Evolutionary conservation across 108 stramenopile species (phyloP).

Genomic region (Nitzschia sp.): DNA sequence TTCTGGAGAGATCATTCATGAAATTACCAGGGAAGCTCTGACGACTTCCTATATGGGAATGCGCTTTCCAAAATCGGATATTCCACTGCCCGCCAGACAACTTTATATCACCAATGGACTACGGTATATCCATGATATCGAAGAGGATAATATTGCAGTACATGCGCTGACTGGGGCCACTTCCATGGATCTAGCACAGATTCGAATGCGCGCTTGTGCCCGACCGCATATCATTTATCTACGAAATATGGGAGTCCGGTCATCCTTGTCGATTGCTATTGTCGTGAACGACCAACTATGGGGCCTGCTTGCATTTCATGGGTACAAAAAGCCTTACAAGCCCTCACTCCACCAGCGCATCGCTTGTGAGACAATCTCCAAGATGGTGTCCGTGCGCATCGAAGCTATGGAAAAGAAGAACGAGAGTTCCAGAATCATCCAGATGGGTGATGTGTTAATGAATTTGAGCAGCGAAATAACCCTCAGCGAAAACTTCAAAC

Average conservation of each 20-base stretch:
- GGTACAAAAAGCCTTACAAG: constrained; percentile 14
- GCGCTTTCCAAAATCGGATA: constrained; percentile 29
- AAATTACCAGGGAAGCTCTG: constrained; percentile 15
- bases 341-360: constrained; percentile 23
- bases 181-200: constrained; percentile 16
- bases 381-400: constrained; percentile 23
- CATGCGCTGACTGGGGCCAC: background rate
- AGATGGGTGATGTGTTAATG: constrained; percentile 6
- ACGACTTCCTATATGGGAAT: constrained; percentile 15
- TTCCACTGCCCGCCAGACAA: constrained; percentile 19
- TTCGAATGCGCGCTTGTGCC: constrained; percentile 23
- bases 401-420: constrained; percentile 20
- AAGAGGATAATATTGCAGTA: constrained; percentile 13
- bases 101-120: constrained; percentile 29
- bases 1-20: constrained; percentile 33
- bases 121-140: constrained; percentile 28
- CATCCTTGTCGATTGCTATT: constrained; percentile 19
- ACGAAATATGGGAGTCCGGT: constrained; percentile 22
- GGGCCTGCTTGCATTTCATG: constrained; percentile 25
- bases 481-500: constrained; percentile 3
- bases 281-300: constrained; percentile 21
- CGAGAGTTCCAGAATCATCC: constrained; percentile 18
- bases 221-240: constrained; percentile 28
- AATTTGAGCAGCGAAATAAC: background rate
- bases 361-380: constrained; percentile 18